phyloP scores from a whole-genome alignment of 345 rosid species.

The Hibiscus tridactylites region DNA sequence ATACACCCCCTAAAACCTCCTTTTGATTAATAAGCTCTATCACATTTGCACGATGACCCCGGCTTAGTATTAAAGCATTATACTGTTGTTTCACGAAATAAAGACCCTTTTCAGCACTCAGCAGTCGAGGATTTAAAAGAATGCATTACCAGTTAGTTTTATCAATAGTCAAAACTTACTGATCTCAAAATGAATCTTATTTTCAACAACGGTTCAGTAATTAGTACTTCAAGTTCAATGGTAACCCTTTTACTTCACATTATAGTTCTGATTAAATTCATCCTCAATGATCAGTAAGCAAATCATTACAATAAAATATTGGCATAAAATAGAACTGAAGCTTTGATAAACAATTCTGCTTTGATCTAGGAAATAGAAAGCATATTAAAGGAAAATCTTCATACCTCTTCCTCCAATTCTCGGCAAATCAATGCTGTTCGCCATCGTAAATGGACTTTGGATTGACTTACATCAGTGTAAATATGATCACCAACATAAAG shows the following conservation, averaged over 20 bases:
- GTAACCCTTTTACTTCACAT: not conserved
- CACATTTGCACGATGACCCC: constrained; percentile 49
- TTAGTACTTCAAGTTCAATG: not conserved
- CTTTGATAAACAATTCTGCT: not conserved
- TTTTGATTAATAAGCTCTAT: constrained; percentile 84
- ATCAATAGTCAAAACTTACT: not conserved
- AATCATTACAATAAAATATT: not conserved
- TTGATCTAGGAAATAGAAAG: not conserved
- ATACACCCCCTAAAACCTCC: constrained; percentile 81
- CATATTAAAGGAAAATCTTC: not conserved
- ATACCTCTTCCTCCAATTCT: constrained; percentile 92
- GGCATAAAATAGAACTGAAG: constrained; percentile 4
- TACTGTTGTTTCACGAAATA: constrained; percentile 42
- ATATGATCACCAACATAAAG: constrained; percentile 94
- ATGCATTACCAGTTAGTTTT: not conserved
- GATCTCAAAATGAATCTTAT: not conserved
- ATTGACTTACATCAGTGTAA: constrained; percentile 91
- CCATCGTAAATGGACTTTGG: constrained; percentile 92
- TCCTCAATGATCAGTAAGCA: not conserved
- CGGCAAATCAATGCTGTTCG: constrained; percentile 89
- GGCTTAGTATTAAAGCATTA: constrained; percentile 69
- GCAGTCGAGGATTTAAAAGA: not conserved
- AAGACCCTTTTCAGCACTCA: constrained; percentile 7
- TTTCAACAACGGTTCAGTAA: not conserved
- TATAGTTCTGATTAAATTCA: not conserved